Percentiles rank a stretch among this genome's conserved stretches.
Evolutionary conservation across 345 rosid species (phyloP).

Genomic region (Ceriops tagal): DNA sequence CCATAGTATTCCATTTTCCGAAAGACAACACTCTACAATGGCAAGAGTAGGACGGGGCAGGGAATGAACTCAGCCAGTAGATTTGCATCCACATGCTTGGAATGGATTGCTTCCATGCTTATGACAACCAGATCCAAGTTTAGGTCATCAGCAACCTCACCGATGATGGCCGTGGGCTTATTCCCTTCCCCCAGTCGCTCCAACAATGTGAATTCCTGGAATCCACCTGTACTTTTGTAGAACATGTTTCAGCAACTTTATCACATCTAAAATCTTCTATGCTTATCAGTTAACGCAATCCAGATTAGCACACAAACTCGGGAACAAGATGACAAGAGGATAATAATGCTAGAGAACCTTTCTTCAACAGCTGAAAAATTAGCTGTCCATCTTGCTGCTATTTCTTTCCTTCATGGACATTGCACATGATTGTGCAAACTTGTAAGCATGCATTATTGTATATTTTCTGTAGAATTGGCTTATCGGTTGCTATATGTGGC

Average conservation of each 20-base stretch:
- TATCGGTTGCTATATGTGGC: too few relatives aligned
- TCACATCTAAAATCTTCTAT: neutral
- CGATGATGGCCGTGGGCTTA: constrained; percentile 84
- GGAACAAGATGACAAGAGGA: neutral
- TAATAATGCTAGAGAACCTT: neutral
- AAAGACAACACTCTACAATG: constrained; percentile 37
- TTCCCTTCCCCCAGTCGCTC: constrained; percentile 87
- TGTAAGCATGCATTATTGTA: too few relatives aligned
- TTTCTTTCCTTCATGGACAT: too few relatives aligned
- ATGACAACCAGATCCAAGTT: constrained; percentile 77
- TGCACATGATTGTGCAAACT: too few relatives aligned
- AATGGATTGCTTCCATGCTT: constrained; percentile 98
- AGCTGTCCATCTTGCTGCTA: too few relatives aligned
- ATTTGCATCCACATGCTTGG: constrained; percentile 94
- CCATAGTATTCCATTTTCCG: neutral
- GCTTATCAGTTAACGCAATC: neutral
- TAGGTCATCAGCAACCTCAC: constrained; percentile 94
- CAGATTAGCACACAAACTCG: constrained; percentile 5
- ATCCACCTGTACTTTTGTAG: constrained; percentile 49
- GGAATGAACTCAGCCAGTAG: constrained; percentile 91
- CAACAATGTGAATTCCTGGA: constrained; percentile 76
- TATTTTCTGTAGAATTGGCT: too few relatives aligned
- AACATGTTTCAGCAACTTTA: neutral
- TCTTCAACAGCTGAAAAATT: neutral
- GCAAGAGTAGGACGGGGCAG: constrained; percentile 85